phyloP scores from a whole-genome alignment of 2,329 filamentous ascomycete species.

The Furcasterigmium sp. region DNA sequence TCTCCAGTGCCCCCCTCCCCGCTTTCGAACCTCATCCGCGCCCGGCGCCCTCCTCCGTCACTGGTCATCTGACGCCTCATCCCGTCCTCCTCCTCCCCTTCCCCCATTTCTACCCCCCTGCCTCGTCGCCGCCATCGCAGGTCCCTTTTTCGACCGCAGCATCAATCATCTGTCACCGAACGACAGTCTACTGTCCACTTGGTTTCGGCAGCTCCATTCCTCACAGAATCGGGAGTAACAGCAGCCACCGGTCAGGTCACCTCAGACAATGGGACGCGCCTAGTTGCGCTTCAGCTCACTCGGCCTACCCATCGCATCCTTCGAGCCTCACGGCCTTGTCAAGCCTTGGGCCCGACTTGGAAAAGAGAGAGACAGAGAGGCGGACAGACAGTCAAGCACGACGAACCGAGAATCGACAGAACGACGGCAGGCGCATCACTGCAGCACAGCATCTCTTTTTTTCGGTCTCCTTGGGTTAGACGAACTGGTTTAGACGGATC shows the following conservation, averaged over 20 bases:
- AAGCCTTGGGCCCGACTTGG: background rate
- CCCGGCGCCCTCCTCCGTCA: constrained; percentile 10
- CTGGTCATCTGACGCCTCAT: constrained; percentile 9
- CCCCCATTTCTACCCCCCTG: constrained; percentile 1
- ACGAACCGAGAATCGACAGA: constrained; percentile 9
- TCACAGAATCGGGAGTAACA: background rate
- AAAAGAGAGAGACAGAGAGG: no score
- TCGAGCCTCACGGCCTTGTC: constrained; percentile 5
- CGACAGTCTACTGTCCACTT: constrained; percentile 3
- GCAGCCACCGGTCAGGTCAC: constrained; percentile 7
- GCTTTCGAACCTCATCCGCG: constrained; percentile 8
- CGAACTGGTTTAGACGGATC: constrained; percentile 31
- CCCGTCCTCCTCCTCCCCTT: constrained; percentile 2
- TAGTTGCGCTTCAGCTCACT: constrained; percentile 13
- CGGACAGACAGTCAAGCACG: constrained; percentile 4
- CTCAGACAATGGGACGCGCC: constrained; percentile 27
- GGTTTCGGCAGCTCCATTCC: constrained; percentile 2
- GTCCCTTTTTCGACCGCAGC: constrained; percentile 2
- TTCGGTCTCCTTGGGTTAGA: constrained; percentile 27
- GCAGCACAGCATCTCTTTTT: constrained; percentile 11
- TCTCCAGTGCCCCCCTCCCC: background rate
- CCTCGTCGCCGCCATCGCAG: background rate
- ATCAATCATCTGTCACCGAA: background rate
- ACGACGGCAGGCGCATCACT: constrained; percentile 3
- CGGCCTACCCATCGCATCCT: constrained; percentile 11